Evolutionary conservation across 2,329 filamentous ascomycete genomes (phyloP), one percentile per base, ranked within the genome.

Genomic region (Simplicillium sp.): DNA sequence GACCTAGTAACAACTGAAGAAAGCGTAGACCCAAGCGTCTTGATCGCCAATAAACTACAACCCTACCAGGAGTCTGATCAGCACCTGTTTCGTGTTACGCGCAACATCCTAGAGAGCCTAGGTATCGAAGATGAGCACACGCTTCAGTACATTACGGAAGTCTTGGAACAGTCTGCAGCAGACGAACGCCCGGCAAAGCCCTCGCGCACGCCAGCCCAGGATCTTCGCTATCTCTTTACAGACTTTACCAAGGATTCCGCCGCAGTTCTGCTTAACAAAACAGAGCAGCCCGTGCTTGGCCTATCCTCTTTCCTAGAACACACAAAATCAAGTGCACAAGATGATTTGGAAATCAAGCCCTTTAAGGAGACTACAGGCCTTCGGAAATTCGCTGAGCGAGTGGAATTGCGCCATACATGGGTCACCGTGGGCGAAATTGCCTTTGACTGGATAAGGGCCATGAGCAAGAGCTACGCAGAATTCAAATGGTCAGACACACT

Each of bases 261-360:
- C 1, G 69, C 66, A 45, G 61, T 73, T 5, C 54, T 80, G 11
- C 55, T 77, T 11, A 70, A 62, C 45, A 77, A 76, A 46, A 70
- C 71, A 41, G 71, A 75, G 36, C 60, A 66, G 16, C 63, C 70
- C 0, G 66, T 67, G 11, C 59, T 75, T 25, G 74, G 74, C 8
- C 62, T 80, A 13, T 76, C 72, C 1, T 77, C 75, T 4, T 82
- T 82, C 48, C 64, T 82, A 4, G 78, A 82, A 48, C 75, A 82
- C 49, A 71, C 76, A 2, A 80, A 80, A 47, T 63, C 71, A 0
- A 68, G 68, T 3, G 67, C 72, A 1, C 69, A 75, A 49, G 68
- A 72, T 38, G 60, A 67, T 16, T 59, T 60, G 2, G 65, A 64
- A n/a, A 65, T 62, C 3, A 61, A 68, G 1, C 49, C 55, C 0